phyloP scores from a whole-genome alignment of 2,329 filamentous ascomycete genomes.

The Drechslerella dactyloides region DNA sequence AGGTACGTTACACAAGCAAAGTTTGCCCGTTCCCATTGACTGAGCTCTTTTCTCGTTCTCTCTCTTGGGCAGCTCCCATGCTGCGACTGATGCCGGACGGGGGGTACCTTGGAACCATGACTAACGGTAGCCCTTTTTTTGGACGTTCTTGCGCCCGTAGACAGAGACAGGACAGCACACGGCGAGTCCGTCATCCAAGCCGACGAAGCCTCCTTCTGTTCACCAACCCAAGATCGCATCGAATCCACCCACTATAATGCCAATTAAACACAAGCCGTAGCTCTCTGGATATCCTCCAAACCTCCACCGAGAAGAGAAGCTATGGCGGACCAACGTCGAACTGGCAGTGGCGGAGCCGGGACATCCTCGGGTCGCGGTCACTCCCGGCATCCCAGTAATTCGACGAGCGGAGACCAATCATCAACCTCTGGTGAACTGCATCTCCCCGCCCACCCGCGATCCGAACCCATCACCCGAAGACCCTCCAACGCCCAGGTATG shows the following conservation, averaged over 20 bases:
- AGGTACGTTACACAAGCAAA: slow-evolving; percentile 50
- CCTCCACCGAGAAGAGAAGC: slow-evolving; percentile 28
- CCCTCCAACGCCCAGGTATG: slow-evolving; percentile 50
- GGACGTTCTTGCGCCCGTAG: not conserved
- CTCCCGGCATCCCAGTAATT: slow-evolving; percentile 48
- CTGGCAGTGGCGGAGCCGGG: slow-evolving; percentile 40
- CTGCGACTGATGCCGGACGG: slow-evolving; percentile 12
- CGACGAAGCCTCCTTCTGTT: slow-evolving; percentile 12
- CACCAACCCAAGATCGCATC: slow-evolving; percentile 1
- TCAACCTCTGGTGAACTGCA: slow-evolving; percentile 33
- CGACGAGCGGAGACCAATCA: slow-evolving; percentile 48
- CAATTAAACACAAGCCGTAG: slow-evolving; percentile 52
- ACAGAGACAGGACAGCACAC: slow-evolving; percentile 3
- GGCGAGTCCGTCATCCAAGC: slow-evolving; percentile 7
- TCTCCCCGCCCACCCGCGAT: slow-evolving; percentile 34
- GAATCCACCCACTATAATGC: slow-evolving; percentile 36
- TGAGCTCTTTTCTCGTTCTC: slow-evolving; percentile 16
- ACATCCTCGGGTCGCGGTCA: slow-evolving; percentile 47
- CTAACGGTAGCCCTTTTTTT: slow-evolving; percentile 16
- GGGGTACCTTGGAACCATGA: slow-evolving; percentile 16
- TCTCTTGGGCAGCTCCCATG: slow-evolving; percentile 2
- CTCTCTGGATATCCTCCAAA: slow-evolving; percentile 47
- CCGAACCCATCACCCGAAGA: slow-evolving; percentile 49
- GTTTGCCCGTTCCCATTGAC: slow-evolving; percentile 38
- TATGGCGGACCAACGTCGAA: slow-evolving; percentile 32